Percentiles rank a stretch among this genome's conserved stretches.
Conservation (phyloP, 331 rosid genomes). For the Malus hybrid region DNA sequence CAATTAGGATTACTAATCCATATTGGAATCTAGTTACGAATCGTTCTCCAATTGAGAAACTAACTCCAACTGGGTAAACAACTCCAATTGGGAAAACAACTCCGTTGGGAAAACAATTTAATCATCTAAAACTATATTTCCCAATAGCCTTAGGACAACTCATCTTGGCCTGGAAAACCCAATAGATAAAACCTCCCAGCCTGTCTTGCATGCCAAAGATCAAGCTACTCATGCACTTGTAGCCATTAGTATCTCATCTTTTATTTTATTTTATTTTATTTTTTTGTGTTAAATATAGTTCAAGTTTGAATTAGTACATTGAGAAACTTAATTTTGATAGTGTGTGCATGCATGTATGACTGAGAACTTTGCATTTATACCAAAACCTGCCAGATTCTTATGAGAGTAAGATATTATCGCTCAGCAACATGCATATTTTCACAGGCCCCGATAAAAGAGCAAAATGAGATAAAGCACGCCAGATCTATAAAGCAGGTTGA, state of each 20-base stretch:
- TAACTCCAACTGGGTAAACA: no score
- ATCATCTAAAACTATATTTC: no score
- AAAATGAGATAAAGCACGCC: not conserved
- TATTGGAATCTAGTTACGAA: no score
- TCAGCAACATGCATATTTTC: not conserved
- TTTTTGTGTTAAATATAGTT: not conserved
- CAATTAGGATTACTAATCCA: no score
- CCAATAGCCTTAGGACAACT: no score
- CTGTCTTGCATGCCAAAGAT: not conserved
- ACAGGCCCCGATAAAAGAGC: not conserved
- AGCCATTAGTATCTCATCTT: not conserved
- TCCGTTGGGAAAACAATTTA: no score
- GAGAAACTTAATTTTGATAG: not conserved
- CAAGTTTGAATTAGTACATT: not conserved
- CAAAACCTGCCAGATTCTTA: not conserved
- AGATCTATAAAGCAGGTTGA: not conserved
- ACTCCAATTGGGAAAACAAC: no score
- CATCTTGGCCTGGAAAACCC: no score
- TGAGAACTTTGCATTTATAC: not conserved
- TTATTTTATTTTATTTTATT: not conserved
- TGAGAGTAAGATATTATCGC: not conserved
- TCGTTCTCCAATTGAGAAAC: no score
- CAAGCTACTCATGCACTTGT: not conserved
- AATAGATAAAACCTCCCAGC: not conserved
- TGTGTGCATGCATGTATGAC: not conserved